Conservation (phyloP, 306 rosid species). For the Sesbania bispinosa region DNA sequence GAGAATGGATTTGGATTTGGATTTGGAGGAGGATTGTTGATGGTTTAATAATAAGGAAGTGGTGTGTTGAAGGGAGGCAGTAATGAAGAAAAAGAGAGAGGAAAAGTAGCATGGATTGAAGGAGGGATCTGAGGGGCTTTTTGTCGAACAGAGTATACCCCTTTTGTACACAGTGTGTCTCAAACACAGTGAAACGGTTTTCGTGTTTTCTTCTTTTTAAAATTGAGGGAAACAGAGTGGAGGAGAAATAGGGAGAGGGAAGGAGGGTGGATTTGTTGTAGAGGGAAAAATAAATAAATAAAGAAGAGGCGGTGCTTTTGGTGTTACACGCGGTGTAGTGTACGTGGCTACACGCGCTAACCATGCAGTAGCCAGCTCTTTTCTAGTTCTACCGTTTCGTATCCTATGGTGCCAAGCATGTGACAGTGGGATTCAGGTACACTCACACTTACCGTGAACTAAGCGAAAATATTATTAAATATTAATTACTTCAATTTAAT, state of each 20-base stretch:
- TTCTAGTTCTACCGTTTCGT: too few species aligned
- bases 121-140: neutral
- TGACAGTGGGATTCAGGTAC: too few species aligned
- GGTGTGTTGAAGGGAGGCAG: too few species aligned
- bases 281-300: neutral
- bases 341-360: neutral
- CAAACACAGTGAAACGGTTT: constrained; percentile 24
- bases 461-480: too few species aligned
- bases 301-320: constrained; percentile 10
- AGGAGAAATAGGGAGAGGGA: neutral
- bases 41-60: too few species aligned
- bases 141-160: neutral
- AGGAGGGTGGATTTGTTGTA: neutral
- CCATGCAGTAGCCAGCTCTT: too few species aligned
- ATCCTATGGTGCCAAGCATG: too few species aligned
- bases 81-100: neutral
- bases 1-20: too few species aligned
- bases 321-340: neutral
- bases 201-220: neutral
- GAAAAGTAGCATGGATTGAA: neutral
- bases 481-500: too few species aligned
- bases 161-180: neutral
- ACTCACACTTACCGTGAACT: too few species aligned
- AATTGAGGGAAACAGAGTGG: neutral
- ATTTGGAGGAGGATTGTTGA: too few species aligned